Conservation (phyloP, 345 rosid genomes). For the Eucalyptus pauciflora region DNA sequence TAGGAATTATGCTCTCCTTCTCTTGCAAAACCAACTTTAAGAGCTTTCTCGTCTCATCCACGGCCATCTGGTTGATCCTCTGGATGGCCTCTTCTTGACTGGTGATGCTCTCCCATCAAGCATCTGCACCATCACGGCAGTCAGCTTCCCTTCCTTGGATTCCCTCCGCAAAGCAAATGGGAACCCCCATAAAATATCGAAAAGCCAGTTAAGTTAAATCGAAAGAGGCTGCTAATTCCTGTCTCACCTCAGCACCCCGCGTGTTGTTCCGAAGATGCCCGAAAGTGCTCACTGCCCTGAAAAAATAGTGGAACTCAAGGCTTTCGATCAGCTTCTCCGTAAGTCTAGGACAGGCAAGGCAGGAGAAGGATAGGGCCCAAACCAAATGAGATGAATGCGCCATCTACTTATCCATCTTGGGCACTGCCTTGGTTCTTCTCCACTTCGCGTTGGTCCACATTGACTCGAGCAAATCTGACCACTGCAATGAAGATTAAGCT, state of each 20-base stretch:
- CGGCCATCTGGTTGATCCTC: constrained; percentile 18
- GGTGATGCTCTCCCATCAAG: constrained; percentile 8
- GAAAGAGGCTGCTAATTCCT: too few relatives aligned
- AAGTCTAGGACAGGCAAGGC: not conserved
- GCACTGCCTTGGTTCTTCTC: not conserved
- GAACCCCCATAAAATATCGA: too few relatives aligned
- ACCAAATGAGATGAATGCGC: not conserved
- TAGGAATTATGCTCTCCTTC: constrained; percentile 35
- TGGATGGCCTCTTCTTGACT: constrained; percentile 28
- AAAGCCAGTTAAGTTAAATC: too few relatives aligned
- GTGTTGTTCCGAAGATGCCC: too few relatives aligned
- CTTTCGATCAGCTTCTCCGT: too few relatives aligned
- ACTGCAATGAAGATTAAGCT: too few relatives aligned
- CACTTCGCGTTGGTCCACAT: not conserved
- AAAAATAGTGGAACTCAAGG: too few relatives aligned
- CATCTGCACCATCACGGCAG: constrained; percentile 1
- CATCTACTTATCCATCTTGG: not conserved
- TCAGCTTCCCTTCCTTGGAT: not conserved
- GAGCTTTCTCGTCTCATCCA: constrained; percentile 26
- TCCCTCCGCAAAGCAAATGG: too few relatives aligned
- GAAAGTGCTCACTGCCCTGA: too few relatives aligned
- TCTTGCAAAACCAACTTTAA: constrained; percentile 41
- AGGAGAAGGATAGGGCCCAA: not conserved
- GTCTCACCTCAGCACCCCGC: too few relatives aligned
- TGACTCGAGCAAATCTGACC: not conserved